phyloP scores from a whole-genome alignment of 306 rosid genomes.

The Prunus kanzakura region DNA sequence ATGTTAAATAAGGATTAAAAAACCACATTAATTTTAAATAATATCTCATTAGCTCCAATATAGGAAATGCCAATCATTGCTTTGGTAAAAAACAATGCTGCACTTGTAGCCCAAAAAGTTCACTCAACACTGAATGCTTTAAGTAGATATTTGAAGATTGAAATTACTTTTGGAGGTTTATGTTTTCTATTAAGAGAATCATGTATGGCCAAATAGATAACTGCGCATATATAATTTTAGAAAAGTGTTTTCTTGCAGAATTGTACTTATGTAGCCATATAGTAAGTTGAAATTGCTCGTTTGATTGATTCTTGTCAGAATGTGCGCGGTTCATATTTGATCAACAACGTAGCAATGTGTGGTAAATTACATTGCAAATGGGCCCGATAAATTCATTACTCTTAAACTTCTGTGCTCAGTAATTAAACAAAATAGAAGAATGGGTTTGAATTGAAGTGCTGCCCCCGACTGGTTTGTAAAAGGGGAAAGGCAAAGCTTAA shows the following conservation, averaged over 20 bases:
- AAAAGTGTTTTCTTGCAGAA: too few relatives aligned
- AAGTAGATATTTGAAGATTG: not conserved
- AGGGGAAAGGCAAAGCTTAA: conserved; percentile 14
- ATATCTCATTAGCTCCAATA: not conserved
- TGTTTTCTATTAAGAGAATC: too few relatives aligned
- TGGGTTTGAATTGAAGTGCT: not conserved
- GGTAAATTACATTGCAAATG: not conserved
- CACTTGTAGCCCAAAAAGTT: not conserved
- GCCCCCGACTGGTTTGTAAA: conserved; percentile 33
- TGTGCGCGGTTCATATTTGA: too few relatives aligned
- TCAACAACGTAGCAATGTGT: too few relatives aligned
- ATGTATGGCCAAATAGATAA: too few relatives aligned
- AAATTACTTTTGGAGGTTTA: not conserved
- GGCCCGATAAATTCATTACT: not conserved
- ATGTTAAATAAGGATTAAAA: not conserved
- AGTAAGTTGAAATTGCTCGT: too few relatives aligned
- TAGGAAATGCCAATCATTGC: not conserved
- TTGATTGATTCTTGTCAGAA: too few relatives aligned
- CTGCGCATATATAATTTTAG: too few relatives aligned
- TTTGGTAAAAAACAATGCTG: not conserved
- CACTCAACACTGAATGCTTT: not conserved
- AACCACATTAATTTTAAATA: not conserved
- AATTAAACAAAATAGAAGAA: not conserved
- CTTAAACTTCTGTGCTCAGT: too few relatives aligned
- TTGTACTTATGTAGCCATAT: too few relatives aligned